Evolutionary conservation across 2,329 filamentous ascomycete genomes (phyloP), one percentile per base, ranked within the genome.

Genomic region (Alternaria incomplexa): DNA sequence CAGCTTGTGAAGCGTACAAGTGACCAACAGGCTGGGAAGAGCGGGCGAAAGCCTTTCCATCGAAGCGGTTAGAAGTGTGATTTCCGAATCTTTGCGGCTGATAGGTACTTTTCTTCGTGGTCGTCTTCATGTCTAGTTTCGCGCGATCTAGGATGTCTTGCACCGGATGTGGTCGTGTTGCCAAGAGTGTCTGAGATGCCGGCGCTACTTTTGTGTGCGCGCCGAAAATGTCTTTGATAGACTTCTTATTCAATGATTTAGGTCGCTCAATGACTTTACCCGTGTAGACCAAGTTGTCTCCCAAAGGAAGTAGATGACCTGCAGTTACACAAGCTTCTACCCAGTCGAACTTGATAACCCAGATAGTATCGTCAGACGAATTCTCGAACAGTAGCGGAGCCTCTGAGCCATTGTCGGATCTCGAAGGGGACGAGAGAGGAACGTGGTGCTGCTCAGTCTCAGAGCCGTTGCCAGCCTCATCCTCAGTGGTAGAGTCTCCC

Each of bases 311-410:
- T 13, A 83, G 57, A 32, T 72, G 71, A 11, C 82, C 80, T 20
- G 80, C 73, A 58, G 78, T 71, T 17, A 85, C 66, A 30, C 84
- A 88, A 17, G 82, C 77, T 4, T 83, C 71, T 23, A 89, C 72
- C 88, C 88, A 90, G 12, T 85, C 82, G 6, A 86, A 67, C 62
- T 81, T 85, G 45, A 88, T 70, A 3, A 89, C 84, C 62, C 81
- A 83, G 51, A 88, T 71, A 11, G 76, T 70, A 32, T 81, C 77
- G 5, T 73, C 69, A 22, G 61, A 56, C 7, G 8, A 5, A 11
- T 59, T 62, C 10, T 69, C 58, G 47, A 77, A 77, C 13, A 74
- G 25, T 6, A 50, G 40, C 13, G 45, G 10, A 48, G n/a, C n/a
- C 47, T 44, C 44, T 26, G 46, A 36, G 23, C 52, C 44, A 23